Percentiles rank a stretch among this genome's conserved stretches.
Conservation (phyloP, 768 basidiomycete species). For the Lyophyllum semitale region DNA sequence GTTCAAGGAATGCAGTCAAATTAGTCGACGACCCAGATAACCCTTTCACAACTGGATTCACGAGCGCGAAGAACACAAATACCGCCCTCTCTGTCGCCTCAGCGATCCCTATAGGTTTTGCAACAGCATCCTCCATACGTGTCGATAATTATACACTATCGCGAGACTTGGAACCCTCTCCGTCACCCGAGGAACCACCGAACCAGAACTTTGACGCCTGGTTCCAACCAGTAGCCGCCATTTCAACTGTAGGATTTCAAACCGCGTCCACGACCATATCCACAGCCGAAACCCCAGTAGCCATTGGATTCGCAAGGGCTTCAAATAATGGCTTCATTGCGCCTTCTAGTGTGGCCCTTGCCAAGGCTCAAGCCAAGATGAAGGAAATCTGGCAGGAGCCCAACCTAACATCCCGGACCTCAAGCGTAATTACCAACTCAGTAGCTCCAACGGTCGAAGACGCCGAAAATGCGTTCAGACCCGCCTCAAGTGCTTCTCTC, state of each 20-base stretch:
- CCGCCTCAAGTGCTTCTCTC: slow-evolving; percentile 20
- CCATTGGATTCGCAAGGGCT: slow-evolving; percentile 32
- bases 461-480: slow-evolving; percentile 29
- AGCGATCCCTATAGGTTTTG: slow-evolving; percentile 23
- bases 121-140: slow-evolving; percentile 26
- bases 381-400: slow-evolving; percentile 47
- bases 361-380: slow-evolving; percentile 54
- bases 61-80: neutral
- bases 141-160: slow-evolving; percentile 6
- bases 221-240: slow-evolving; percentile 42
- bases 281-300: slow-evolving; percentile 5
- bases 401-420: slow-evolving; percentile 17
- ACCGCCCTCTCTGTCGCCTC: slow-evolving; percentile 16
- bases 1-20: neutral
- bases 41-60: slow-evolving; percentile 32
- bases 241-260: slow-evolving; percentile 36
- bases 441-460: slow-evolving; percentile 14
- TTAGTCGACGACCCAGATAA: slow-evolving; percentile 44
- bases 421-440: neutral
- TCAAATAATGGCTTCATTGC: slow-evolving; percentile 39
- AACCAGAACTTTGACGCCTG: slow-evolving; percentile 48
- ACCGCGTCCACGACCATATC: slow-evolving; percentile 29
- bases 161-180: slow-evolving; percentile 29
- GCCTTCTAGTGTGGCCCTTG: slow-evolving; percentile 57
- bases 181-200: slow-evolving; percentile 39